These are phyloP conservation scores for Salix dunnii DNA, from an alignment of 345 rosid genomes.

Conservation along the genomic window DNA sequence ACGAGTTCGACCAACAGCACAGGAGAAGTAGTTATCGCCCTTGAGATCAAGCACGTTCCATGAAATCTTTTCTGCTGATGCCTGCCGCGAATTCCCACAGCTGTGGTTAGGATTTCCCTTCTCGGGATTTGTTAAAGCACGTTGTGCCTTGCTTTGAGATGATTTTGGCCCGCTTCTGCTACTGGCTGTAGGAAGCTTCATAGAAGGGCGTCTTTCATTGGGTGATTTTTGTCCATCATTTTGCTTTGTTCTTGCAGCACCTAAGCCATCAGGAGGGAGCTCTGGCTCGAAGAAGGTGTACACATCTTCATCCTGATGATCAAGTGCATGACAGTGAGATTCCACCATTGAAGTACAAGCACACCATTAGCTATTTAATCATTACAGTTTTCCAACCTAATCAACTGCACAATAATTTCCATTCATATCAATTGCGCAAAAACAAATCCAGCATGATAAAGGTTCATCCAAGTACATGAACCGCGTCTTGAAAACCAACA, in stretches of 20 bases:
- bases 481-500: neutral
- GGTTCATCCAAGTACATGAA: neutral
- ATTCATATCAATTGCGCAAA: neutral
- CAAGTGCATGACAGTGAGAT: neutral
- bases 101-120: constrained; percentile 39
- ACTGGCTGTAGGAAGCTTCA: constrained; percentile 47
- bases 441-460: neutral
- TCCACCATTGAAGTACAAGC: neutral
- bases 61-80: constrained; percentile 73
- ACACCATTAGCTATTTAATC: neutral
- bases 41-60: constrained; percentile 99
- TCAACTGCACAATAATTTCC: neutral
- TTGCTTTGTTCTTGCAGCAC: constrained; percentile 53
- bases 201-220: constrained; percentile 54
- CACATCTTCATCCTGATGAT: constrained; percentile 88
- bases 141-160: constrained; percentile 52
- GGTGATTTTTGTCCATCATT: constrained; percentile 54
- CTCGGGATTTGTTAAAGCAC: constrained; percentile 49
- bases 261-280: constrained; percentile 62
- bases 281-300: constrained; percentile 96
- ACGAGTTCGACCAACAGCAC: constrained; percentile 81
- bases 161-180: constrained; percentile 61
- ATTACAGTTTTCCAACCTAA: neutral
- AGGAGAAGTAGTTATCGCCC: constrained; percentile 94
- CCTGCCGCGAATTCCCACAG: constrained; percentile 42